A percentile compares a stretch with the other conserved stretches of the same genome.
phyloP scores from a whole-genome alignment of 2,329 filamentous ascomycete species.

The Penicillium sp. region DNA sequence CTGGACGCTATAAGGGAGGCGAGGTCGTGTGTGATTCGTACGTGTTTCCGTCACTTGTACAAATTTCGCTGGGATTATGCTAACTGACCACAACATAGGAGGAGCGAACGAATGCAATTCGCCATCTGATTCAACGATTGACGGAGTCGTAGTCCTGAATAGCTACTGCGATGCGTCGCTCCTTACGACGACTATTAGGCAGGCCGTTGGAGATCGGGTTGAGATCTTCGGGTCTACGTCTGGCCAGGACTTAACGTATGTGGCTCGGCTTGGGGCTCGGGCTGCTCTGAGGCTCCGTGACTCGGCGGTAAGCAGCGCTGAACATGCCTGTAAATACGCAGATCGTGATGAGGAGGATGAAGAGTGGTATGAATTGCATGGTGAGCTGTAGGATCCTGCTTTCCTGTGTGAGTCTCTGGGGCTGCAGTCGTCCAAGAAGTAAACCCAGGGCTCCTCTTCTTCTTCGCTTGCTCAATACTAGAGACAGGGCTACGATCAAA shows the following conservation, averaged over 20 bases:
- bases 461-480: too few species aligned
- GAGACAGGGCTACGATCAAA: too few species aligned
- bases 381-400: background rate
- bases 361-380: background rate
- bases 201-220: background rate
- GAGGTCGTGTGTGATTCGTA: background rate
- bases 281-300: background rate
- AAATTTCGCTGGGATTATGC: background rate
- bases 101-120: background rate
- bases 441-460: too few species aligned
- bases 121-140: background rate
- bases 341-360: background rate
- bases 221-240: background rate
- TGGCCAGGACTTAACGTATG: background rate
- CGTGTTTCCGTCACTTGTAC: background rate
- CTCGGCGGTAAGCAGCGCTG: background rate
- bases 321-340: background rate
- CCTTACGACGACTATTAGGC: background rate
- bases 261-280: background rate
- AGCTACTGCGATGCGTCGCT: background rate
- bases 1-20: background rate
- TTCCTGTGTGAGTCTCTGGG: too few species aligned
- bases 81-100: background rate
- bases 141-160: background rate
- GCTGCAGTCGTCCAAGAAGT: too few species aligned